A percentile compares a stretch with the other conserved stretches of the same genome.
These are phyloP conservation scores for Daldinia bambusicola DNA, from an alignment of 495 filamentous ascomycete species.

Conservation along the genomic window DNA sequence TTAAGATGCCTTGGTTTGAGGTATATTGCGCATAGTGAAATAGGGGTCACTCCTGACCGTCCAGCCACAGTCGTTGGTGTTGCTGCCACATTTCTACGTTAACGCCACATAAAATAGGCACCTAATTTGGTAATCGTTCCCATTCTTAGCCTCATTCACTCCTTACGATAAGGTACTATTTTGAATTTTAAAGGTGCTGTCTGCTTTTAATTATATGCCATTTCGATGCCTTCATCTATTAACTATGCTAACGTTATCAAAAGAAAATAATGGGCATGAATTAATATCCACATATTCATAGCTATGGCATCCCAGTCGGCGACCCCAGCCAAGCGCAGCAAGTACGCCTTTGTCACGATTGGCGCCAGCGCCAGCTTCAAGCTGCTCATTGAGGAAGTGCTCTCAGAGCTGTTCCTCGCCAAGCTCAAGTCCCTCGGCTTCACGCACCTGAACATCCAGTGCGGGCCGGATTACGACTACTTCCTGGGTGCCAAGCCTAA, in stretches of 20 bases:
- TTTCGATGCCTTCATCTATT: not conserved
- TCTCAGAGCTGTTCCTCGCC: slow-evolving; percentile 68
- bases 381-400: slow-evolving; percentile 71
- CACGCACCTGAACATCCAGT: slow-evolving; percentile 77
- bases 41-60: slow-evolving; percentile 1
- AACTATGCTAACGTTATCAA: not conserved
- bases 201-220: not conserved
- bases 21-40: too few species aligned
- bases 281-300: not conserved
- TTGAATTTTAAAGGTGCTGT: not conserved
- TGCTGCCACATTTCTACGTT: not conserved
- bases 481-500: slow-evolving; percentile 37
- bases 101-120: not conserved
- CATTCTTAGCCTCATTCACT: not conserved
- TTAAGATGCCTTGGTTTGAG: too few species aligned
- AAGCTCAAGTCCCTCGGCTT: slow-evolving; percentile 66
- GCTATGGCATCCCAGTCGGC: not conserved
- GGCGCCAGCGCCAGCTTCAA: slow-evolving; percentile 91
- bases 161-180: not conserved
- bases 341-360: slow-evolving; percentile 76
- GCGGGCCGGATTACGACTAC: slow-evolving; percentile 66
- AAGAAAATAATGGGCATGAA: not conserved
- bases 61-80: not conserved
- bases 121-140: not conserved
- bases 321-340: not conserved